phyloP scores from a whole-genome alignment of 73 alveolate species.

The Blepharisma japonicum region DNA sequence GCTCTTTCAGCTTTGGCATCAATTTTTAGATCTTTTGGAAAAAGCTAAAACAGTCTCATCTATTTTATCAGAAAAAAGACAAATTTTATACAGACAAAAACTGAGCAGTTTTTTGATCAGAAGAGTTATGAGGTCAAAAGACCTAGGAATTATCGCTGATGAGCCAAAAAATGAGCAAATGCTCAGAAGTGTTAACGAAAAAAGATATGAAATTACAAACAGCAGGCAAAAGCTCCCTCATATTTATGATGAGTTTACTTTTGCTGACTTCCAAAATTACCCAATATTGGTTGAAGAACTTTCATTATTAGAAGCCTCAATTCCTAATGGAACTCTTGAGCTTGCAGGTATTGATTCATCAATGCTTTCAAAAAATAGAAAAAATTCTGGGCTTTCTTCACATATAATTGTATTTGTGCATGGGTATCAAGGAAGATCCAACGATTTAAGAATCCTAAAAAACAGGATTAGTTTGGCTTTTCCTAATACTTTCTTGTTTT shows the following conservation, averaged over 20 bases:
- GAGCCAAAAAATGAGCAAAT: constrained; percentile 46
- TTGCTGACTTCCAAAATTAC: background rate
- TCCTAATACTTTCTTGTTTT: constrained; percentile 89
- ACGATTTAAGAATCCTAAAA: constrained; percentile 87
- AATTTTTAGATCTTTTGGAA: constrained; percentile 13
- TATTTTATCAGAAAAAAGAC: background rate
- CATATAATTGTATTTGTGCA: constrained; percentile 93
- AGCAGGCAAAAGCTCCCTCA: no score
- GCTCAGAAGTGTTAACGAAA: constrained; percentile 39
- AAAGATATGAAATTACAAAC: constrained; percentile 36
- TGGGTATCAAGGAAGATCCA: constrained; percentile 94
- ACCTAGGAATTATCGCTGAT: constrained; percentile 50
- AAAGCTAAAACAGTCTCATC: no score
- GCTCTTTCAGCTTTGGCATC: constrained; percentile 17
- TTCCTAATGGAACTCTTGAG: constrained; percentile 1
- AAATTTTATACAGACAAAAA: constrained; percentile 4
- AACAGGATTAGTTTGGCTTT: constrained; percentile 78
- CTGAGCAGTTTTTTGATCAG: constrained; percentile 14
- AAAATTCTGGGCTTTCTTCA: constrained; percentile 8
- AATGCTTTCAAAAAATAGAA: background rate
- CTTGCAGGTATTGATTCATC: background rate
- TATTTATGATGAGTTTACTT: no score
- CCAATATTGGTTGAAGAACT: constrained; percentile 19
- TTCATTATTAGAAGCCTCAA: background rate
- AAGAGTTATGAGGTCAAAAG: constrained; percentile 40